These are phyloP conservation scores for Populus hybrid DNA, from an alignment of 441 rosid species.

Conservation along the genomic window DNA sequence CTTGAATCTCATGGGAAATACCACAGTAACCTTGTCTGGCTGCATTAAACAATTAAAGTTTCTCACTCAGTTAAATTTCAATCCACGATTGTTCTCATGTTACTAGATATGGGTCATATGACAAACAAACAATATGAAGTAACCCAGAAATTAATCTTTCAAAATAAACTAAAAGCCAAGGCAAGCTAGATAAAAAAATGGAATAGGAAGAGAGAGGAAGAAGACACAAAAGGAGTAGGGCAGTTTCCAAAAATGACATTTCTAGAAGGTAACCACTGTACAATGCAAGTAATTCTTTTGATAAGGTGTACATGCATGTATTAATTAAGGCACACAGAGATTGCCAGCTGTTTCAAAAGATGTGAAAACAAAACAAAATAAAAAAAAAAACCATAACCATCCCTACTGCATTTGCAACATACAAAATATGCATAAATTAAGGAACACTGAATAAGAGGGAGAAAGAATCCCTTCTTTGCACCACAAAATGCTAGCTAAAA, in stretches of 20 bases:
- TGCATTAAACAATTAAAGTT: constrained; percentile 29
- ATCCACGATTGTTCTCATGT: neutral
- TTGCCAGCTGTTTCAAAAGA: neutral
- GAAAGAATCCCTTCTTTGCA: neutral
- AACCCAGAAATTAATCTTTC: neutral
- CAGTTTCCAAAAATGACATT: neutral
- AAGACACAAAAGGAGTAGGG: neutral
- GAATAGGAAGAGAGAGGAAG: neutral
- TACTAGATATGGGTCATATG: neutral
- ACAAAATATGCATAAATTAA: too few relatives aligned
- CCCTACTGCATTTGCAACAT: neutral
- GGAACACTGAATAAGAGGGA: neutral
- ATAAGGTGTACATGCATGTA: neutral
- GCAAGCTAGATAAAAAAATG: neutral
- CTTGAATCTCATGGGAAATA: constrained; percentile 91
- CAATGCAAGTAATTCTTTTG: neutral
- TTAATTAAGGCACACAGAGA: neutral
- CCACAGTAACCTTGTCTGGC: constrained; percentile 81
- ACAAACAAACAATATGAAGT: neutral
- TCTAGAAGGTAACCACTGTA: neutral
- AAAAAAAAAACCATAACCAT: neutral
- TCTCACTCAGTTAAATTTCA: constrained; percentile 11
- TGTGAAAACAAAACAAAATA: too few relatives aligned
- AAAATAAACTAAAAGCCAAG: constrained; percentile 1
- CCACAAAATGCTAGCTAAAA: neutral